A percentile compares a stretch with the other conserved stretches of the same genome.
phyloP scores from a whole-genome alignment of 176 grass and related monocot genomes.

The Paspalum notatum region DNA sequence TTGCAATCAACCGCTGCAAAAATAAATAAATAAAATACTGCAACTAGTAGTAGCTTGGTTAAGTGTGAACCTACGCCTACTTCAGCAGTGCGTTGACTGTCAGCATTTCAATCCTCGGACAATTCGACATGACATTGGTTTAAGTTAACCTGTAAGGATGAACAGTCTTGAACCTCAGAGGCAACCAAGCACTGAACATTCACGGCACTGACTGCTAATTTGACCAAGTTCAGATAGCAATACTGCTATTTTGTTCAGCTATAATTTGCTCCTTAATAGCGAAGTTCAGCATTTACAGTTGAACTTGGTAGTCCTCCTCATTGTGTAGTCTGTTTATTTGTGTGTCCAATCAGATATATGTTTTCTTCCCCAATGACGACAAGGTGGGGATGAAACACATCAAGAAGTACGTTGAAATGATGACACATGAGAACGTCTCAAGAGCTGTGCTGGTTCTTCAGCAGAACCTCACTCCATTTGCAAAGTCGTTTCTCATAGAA shows the following conservation, averaged over 20 bases:
- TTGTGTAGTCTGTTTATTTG: background rate
- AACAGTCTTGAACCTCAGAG: background rate
- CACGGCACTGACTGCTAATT: background rate
- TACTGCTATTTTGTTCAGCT: background rate
- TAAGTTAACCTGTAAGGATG: background rate
- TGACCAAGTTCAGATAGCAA: background rate
- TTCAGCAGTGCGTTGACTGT: background rate
- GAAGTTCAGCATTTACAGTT: background rate
- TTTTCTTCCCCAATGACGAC: conserved; percentile 95
- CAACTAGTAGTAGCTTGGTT: background rate
- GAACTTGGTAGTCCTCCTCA: background rate
- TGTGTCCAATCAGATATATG: conserved; percentile 71
- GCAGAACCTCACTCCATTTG: conserved; percentile 94
- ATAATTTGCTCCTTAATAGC: background rate
- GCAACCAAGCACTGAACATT: background rate
- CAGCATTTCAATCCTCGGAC: background rate
- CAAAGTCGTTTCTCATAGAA: conserved; percentile 71
- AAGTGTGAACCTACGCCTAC: background rate
- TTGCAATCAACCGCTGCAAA: background rate
- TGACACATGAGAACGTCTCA: conserved; percentile 80
- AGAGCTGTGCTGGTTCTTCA: conserved; percentile 74
- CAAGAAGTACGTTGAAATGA: conserved; percentile 91
- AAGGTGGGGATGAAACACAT: conserved; percentile 99
- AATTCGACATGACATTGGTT: background rate
- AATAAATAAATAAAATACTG: too few species aligned